phyloP scores from a whole-genome alignment of 2,329 filamentous ascomycete genomes.

The Fusarium sp. region DNA sequence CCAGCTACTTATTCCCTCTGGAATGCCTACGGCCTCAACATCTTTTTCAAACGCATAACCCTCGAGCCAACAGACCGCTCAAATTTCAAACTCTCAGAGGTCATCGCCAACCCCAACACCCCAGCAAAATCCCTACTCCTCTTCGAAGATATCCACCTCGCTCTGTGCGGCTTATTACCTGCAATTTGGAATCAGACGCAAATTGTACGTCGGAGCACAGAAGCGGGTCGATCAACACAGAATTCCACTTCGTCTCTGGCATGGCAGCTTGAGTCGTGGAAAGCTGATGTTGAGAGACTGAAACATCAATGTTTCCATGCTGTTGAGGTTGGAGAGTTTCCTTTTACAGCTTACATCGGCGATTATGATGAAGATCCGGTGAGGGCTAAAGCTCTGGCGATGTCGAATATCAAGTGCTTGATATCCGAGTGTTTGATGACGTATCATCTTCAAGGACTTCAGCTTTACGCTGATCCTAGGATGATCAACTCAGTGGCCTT shows the following conservation, averaged over 20 bases:
- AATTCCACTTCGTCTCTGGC: conserved; percentile 35
- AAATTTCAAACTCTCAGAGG: conserved; percentile 45
- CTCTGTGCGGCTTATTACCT: conserved; percentile 45
- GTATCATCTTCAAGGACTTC: conserved; percentile 51
- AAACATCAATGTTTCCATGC: conserved; percentile 31
- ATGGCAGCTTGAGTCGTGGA: conserved; percentile 44
- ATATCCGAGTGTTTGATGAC: conserved; percentile 50
- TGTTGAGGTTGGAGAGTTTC: conserved; percentile 22
- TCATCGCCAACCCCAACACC: conserved; percentile 44
- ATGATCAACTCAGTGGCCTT: conserved; percentile 44
- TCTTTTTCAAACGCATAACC: conserved; percentile 49
- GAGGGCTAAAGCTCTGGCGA: conserved; percentile 39
- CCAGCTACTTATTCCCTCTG: conserved; percentile 49
- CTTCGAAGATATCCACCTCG: conserved; percentile 50
- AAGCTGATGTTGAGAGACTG: conserved; percentile 38
- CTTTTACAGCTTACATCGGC: conserved; percentile 44
- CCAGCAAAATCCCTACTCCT: conserved; percentile 43
- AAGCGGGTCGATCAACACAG: neutral
- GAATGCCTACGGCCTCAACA: conserved; percentile 52
- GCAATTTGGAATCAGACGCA: conserved; percentile 48
- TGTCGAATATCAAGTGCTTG: conserved; percentile 45
- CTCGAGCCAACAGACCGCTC: conserved; percentile 48
- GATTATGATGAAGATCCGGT: conserved; percentile 41
- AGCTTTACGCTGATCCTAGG: conserved; percentile 50
- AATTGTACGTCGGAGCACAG: conserved; percentile 36